Evolutionary conservation across 2,329 filamentous ascomycete species (phyloP), one percentile per base, ranked within the genome.

Genomic region (Didymella segeticola): DNA sequence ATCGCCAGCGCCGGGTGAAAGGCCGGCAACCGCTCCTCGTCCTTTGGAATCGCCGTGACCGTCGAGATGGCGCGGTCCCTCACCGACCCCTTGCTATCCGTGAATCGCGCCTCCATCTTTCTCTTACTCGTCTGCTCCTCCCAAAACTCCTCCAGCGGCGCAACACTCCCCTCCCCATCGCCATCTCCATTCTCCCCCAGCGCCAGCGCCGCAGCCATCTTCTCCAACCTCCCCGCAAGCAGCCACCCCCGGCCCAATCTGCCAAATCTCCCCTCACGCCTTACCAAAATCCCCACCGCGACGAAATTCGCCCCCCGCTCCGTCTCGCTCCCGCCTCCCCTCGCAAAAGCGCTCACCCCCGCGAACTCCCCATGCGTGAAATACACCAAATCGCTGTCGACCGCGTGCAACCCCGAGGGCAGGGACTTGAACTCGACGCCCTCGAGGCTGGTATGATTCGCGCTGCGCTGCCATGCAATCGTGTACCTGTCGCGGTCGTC

Each of bases 381-480:
- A 79, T 98, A 99, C 76, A 89, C 81, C 45, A 98, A 81, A 75
- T 99, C 95, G 62, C 93, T 86, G 26, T 88, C 81, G 17, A 98
- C 91, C 52, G 91, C 89, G 77, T 99, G 95, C 43, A 97, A 77
- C 20, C 95, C 95, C 0, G 93, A 98, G 2, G 95, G 95, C 39
- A 99, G 83, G 57, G 91, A 96, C 77, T 97, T 98, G 83, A 92
- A 99, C 77, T 99, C 95, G 68, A 97, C 91, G 20, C 89, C 86
- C 49, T 96, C 90, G 42, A 98, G 83, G 75, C 84, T 82, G 77
- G 93, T 82, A 42, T 85, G 87, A 12, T 86, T 81, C 1, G 86
- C 77, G 11, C 88, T 85, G 62, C 85, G 86, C 75, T 96, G 91
- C 95, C 95, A 98, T 29, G 86, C 86, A 70, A 98, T 89, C 38